Conservation (phyloP, 768 basidiomycete genomes). For the Sporobolomyces pararoseus region DNA sequence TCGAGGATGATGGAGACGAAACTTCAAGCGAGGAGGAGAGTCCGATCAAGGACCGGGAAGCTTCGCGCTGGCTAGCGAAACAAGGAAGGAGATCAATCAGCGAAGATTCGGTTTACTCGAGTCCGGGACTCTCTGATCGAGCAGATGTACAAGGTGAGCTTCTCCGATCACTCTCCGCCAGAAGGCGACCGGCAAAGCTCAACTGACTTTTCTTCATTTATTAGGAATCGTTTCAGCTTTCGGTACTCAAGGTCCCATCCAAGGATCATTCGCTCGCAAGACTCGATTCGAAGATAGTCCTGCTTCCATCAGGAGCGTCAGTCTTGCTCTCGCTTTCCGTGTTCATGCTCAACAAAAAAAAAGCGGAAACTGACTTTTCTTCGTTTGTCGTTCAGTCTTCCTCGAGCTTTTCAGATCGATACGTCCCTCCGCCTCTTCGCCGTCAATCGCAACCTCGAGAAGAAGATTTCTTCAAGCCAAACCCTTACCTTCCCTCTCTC, state of each 20-base stretch:
- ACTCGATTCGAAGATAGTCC: not conserved
- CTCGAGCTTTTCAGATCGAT: not conserved
- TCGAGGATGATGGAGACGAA: not conserved
- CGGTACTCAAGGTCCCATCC: too few species aligned
- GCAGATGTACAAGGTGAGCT: not conserved
- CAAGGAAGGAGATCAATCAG: not conserved
- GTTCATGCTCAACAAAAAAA: too few species aligned
- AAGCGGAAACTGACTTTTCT: too few species aligned
- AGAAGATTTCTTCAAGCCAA: not conserved
- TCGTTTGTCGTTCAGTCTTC: not conserved
- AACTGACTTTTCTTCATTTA: too few species aligned
- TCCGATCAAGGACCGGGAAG: conserved; percentile 2
- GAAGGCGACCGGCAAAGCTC: too few species aligned
- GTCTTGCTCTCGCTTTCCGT: too few species aligned
- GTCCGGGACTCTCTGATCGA: not conserved
- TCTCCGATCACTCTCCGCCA: too few species aligned
- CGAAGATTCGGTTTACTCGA: not conserved
- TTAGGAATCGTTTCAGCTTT: too few species aligned
- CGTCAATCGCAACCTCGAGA: not conserved
- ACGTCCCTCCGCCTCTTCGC: conserved; percentile 14
- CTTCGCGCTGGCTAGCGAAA: not conserved
- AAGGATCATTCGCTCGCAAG: not conserved
- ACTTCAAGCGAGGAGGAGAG: conserved; percentile 4
- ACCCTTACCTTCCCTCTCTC: conserved; percentile 5
- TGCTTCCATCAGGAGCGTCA: not conserved